Base-by-base conservation (phyloP, 352 stramenopile species). In the Phytophthora fragariae region DNA sequence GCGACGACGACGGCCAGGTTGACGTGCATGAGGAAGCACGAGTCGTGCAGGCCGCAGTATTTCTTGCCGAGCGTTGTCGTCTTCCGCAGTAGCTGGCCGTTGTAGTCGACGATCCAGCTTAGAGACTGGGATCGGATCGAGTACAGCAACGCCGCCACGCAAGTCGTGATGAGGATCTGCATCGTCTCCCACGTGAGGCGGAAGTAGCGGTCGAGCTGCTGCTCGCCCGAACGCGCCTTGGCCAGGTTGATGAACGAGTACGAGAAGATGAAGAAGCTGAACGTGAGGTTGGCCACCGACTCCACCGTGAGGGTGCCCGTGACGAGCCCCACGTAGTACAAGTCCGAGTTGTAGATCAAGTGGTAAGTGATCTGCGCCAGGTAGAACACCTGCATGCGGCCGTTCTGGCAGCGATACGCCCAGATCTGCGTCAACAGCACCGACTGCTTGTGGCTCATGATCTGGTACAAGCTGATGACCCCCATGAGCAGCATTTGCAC, bases 401-500 rank as follows among this genome's bases (percentile, higher is more conserved):
- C 66, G n/a, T 55, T 73, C 53, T 73, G 66, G 29, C 66, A 73
- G 1, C 63, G 63, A 27, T 70, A 70, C 27, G 63, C 63, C 63
- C 63, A 70, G 5, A 53, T 71, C 56, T 75, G 68, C 3, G 68
- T 76, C 10, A 72, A 33, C n/a, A 76, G 17, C 41, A 72, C 69
- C 14, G 69, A 76, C 6, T 44, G 27, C 50, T 65, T 76, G 47
- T 76, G 57, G 3, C 56, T 66, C 69, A 76, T 76, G 1, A 67
- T 52, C n/a, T 76, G 57, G 11, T 76, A 72, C 9, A 67, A 29
- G 19, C 55, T 70, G 6, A 68, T 52, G 24, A 71, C 46, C n/a
- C 69, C 47, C 62, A 76, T 72, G 50, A 76, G 62, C 49, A 76
- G 49, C 47, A 76, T 72, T 21, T 72, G 69, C 4, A 71, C 1